These are phyloP conservation scores for Geotrichum macrosporum DNA, from an alignment of 1,139 yeast genomes.

Conservation along the genomic window DNA sequence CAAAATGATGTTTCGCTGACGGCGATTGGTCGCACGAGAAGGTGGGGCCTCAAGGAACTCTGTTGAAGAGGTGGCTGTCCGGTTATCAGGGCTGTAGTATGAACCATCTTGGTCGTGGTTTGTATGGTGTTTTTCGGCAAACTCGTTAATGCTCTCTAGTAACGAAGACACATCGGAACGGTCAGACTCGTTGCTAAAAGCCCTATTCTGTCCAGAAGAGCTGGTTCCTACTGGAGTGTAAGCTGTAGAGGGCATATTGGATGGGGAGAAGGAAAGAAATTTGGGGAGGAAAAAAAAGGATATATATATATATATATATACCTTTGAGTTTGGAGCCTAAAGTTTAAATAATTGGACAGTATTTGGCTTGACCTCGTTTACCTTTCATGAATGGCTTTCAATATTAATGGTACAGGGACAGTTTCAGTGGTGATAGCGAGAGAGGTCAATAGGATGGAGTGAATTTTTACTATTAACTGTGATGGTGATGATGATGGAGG, in stretches of 20 bases:
- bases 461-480: no score
- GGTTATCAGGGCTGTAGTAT: not conserved
- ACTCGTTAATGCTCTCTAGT: constrained; percentile 18
- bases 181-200: constrained; percentile 13
- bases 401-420: no score
- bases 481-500: no score
- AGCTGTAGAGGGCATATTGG: not conserved
- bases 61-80: constrained; percentile 1
- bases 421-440: no score
- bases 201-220: constrained; percentile 1
- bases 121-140: constrained; percentile 13
- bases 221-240: not conserved
- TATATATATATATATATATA: no score
- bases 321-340: no score
- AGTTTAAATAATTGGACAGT: no score
- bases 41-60: not conserved
- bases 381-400: no score
- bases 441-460: no score
- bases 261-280: not conserved
- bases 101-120: constrained; percentile 1
- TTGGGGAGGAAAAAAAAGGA: not conserved
- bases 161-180: constrained; percentile 19
- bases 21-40: not conserved
- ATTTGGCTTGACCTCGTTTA: no score
- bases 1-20: not conserved